These are phyloP conservation scores for Tribonema minus DNA, from an alignment of 108 stramenopile genomes.

Conservation along the genomic window DNA sequence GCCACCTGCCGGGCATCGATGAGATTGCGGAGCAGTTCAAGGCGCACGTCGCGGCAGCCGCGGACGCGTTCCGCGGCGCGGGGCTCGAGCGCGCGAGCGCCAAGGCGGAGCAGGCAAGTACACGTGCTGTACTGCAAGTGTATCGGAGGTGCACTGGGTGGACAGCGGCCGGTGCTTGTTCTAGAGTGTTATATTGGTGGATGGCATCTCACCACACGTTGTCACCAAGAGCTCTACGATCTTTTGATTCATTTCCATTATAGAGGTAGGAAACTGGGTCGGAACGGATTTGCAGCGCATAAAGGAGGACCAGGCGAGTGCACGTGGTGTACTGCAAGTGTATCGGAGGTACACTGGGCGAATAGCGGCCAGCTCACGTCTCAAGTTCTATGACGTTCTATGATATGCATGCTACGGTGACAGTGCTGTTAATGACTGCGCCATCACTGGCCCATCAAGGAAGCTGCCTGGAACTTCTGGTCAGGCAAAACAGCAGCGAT, in stretches of 20 bases:
- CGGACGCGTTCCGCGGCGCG: constrained; percentile 10
- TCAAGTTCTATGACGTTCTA: background rate
- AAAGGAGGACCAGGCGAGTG: constrained; percentile 13
- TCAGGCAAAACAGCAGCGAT: no score
- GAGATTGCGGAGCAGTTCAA: constrained; percentile 47
- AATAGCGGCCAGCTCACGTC: background rate
- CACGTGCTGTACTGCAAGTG: background rate
- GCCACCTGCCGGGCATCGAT: constrained; percentile 53
- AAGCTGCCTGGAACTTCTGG: no score
- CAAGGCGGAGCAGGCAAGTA: constrained; percentile 12
- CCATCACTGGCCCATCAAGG: no score
- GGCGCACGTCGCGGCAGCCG: constrained; percentile 27
- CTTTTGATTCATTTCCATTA: no score
- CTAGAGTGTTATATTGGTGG: background rate
- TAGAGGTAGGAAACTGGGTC: no score
- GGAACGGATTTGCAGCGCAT: no score
- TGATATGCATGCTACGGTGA: no score
- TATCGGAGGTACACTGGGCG: background rate
- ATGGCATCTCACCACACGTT: no score
- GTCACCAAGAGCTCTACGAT: no score
- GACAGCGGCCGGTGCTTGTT: background rate
- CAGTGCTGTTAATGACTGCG: no score
- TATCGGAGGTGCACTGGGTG: background rate
- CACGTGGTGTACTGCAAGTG: background rate
- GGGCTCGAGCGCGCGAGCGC: constrained; percentile 9